Base-by-base conservation (phyloP, 2,329 filamentous ascomycete species). In the Fusarium subtropicale region DNA sequence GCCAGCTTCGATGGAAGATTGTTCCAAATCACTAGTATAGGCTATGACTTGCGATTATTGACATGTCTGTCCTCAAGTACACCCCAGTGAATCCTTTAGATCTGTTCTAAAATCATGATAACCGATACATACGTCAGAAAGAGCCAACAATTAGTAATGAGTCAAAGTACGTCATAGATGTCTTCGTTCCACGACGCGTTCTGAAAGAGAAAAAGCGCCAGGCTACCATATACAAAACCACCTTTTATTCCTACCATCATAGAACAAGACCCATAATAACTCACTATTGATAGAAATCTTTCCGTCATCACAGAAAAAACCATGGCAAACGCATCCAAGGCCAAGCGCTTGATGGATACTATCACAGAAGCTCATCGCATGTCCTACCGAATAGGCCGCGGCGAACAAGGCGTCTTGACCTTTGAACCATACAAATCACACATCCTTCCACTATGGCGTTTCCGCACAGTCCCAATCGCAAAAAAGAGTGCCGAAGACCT, bases 381-480 rank as follows among this genome's bases (percentile, higher is more conserved):
- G 71, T 52, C 62, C 68, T 90, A 89, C 77, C 82, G 81, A 63
- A 88, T 90, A 65, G 86, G 81, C 16, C 86, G 87, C 44, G 87
- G 87, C 61, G 87, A 90, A 75, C 84, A 85, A 75, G 86, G 86
- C 55, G 88, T 90, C 12, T 78, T 90, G 33, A 88, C 86, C 2
- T 88, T 86, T 71, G 88, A 90, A 71, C 88, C 88, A 1, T 90
- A 90, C 79, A 90, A 90, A 76, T 86, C 85, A 20, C 75, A 80
- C 18, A 81, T 90, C 1, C 82, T 90, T 0, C 88, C 88, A 16
- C 0, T 84, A 41, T 90, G 88, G 88, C 83, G 85, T 8, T 90
- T 90, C 79, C 82, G 68, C 1, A 74, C 68, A 5, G 57, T 59
- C 1, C 47, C 54, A 5, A 31, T 73, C 6, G 71, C 72, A 0